Conservation (phyloP, 2,329 filamentous ascomycete genomes). For the Ophiostoma australiae region DNA sequence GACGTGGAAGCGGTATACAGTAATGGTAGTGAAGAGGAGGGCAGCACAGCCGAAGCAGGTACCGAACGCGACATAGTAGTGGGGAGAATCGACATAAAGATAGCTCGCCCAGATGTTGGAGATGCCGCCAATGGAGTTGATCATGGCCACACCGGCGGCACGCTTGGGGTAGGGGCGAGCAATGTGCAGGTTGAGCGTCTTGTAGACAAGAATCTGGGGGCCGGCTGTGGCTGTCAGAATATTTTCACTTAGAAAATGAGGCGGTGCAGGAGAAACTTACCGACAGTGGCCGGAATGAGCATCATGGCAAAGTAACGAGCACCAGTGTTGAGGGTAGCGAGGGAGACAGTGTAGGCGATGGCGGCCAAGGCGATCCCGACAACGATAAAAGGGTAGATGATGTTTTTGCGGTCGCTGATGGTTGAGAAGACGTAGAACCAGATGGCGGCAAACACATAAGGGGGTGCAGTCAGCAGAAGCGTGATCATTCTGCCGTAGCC, state of each 20-base stretch:
- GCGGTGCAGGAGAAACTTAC: background rate
- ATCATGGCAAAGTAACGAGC: constrained; percentile 43
- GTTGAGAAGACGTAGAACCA: constrained; percentile 35
- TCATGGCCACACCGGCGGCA: constrained; percentile 39
- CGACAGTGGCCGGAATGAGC: constrained; percentile 38
- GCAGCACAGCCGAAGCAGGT: constrained; percentile 28
- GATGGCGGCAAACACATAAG: constrained; percentile 33
- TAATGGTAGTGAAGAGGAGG: constrained; percentile 28
- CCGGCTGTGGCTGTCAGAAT: constrained; percentile 28
- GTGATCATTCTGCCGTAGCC: constrained; percentile 38
- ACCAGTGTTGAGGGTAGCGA: constrained; percentile 36
- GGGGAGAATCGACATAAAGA: constrained; percentile 31
- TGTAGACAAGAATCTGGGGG: constrained; percentile 40
- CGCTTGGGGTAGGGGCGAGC: constrained; percentile 41
- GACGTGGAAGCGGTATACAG: constrained; percentile 28
- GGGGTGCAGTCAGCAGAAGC: constrained; percentile 34
- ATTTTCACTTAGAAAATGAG: background rate
- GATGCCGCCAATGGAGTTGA: constrained; percentile 37
- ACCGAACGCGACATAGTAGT: constrained; percentile 29
- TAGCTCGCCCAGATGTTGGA: constrained; percentile 38
- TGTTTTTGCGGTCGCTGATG: constrained; percentile 35
- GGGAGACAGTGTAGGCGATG: constrained; percentile 37
- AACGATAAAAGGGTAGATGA: constrained; percentile 36
- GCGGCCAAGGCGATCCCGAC: constrained; percentile 24
- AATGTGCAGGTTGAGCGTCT: constrained; percentile 34